These are phyloP conservation scores for Raddia guianensis DNA, from an alignment of 176 grass and related monocot genomes.

Conservation along the genomic window DNA sequence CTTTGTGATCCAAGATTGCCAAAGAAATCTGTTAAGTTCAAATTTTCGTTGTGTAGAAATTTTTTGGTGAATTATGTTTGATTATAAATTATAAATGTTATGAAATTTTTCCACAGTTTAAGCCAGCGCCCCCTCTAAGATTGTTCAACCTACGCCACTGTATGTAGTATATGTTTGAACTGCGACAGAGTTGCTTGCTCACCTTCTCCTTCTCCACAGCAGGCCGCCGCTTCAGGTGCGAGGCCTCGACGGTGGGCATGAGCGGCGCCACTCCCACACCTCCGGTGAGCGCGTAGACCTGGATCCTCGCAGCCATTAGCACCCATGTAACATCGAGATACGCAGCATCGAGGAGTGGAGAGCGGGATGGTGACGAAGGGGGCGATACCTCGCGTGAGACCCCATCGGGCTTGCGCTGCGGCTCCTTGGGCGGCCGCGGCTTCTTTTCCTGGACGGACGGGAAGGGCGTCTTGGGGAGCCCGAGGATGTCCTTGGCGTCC, in stretches of 20 bases:
- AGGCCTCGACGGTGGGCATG: conserved; percentile 82
- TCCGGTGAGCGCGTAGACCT: conserved; percentile 95
- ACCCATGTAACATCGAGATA: neutral
- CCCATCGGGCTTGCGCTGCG: conserved; percentile 96
- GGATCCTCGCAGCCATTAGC: neutral
- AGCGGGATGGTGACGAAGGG: neutral
- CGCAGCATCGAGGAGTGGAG: neutral
- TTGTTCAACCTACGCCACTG: too few species aligned
- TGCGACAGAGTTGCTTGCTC: neutral
- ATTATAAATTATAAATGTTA: too few species aligned
- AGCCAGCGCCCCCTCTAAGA: too few species aligned
- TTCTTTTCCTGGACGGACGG: conserved; percentile 82
- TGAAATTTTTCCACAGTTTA: too few species aligned
- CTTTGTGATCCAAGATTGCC: too few species aligned
- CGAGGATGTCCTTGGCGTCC: conserved; percentile 98
- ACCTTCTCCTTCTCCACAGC: conserved; percentile 54
- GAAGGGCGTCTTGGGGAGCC: conserved; percentile 80
- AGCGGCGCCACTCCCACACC: conserved; percentile 78
- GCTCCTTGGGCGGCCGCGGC: conserved; percentile 75
- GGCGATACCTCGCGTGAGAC: conserved; percentile 73
- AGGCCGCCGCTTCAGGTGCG: conserved; percentile 77
- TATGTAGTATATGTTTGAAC: neutral
- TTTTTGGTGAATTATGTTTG: too few species aligned
- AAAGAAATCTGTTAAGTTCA: too few species aligned
- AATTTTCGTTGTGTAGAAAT: too few species aligned